A percentile compares a stretch with the other conserved stretches of the same genome.
Conservation (phyloP, 805 yeast genomes). For the Metschnikowia colocasiae region DNA sequence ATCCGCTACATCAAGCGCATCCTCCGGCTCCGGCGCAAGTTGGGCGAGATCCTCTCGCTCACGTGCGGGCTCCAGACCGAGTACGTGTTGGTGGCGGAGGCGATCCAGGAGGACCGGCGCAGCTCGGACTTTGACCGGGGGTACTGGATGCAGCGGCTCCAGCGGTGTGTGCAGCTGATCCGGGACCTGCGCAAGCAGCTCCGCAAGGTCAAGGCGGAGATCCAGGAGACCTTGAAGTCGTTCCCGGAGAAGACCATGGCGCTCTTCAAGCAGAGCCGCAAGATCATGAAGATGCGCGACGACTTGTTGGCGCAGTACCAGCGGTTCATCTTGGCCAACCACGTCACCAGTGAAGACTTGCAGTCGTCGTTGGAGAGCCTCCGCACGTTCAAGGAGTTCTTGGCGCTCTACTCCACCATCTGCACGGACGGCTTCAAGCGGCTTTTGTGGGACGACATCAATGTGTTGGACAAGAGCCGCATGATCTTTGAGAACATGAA, state of each 20-base stretch:
- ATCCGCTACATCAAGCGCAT: constrained; percentile 3
- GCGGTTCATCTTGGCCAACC: constrained; percentile 3
- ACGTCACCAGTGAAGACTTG: constrained; percentile 2
- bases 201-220: not conserved
- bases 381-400: constrained; percentile 3
- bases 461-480: constrained; percentile 4
- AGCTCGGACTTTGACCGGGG: not conserved
- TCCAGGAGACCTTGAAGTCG: not conserved
- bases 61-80: constrained; percentile 8
- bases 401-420: constrained; percentile 5
- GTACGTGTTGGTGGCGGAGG: constrained; percentile 1
- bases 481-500: constrained; percentile 1
- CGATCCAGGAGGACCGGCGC: not conserved
- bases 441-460: constrained; percentile 4
- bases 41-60: constrained; percentile 6
- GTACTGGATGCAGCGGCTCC: not conserved
- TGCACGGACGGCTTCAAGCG: constrained; percentile 6
- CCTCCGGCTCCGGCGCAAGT: constrained; percentile 1
- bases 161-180: not conserved
- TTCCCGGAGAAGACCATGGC: not conserved
- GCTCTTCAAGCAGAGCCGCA: constrained; percentile 1
- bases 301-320: constrained; percentile 3
- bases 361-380: constrained; percentile 2
- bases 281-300: constrained; percentile 1
- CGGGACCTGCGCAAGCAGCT: not conserved